phyloP scores from a whole-genome alignment of 306 rosid genomes.

The Glycyrrhiza uralensis region DNA sequence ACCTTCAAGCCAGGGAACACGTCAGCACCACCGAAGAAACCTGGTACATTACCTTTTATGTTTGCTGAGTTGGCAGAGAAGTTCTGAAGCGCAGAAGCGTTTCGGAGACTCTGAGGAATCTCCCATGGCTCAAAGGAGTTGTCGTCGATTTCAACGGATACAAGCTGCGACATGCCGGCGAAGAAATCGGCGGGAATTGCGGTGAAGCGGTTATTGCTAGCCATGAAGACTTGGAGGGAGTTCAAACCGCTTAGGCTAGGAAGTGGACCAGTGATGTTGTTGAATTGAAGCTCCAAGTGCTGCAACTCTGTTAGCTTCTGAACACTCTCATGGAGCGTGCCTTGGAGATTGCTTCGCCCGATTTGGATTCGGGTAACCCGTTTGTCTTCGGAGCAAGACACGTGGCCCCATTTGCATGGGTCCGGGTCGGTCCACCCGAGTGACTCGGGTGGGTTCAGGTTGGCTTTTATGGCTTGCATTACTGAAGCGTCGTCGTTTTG shows the following conservation, averaged over 20 bases:
- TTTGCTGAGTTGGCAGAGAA: constrained; percentile 81
- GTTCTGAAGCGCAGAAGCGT: constrained; percentile 57
- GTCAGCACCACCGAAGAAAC: constrained; percentile 38
- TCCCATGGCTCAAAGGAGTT: constrained; percentile 74
- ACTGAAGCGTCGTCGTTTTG: constrained; percentile 48
- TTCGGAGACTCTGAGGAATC: constrained; percentile 48
- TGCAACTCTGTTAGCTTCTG: constrained; percentile 48
- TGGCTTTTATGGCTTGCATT: constrained; percentile 57
- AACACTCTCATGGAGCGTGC: constrained; percentile 50
- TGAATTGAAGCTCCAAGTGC: constrained; percentile 75
- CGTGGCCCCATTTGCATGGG: constrained; percentile 55
- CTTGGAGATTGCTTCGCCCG: constrained; percentile 52
- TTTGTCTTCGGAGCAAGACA: constrained; percentile 38
- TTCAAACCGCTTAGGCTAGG: constrained; percentile 53
- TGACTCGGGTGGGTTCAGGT: constrained; percentile 39
- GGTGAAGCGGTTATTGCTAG: constrained; percentile 50
- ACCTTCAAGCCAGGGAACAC: constrained; percentile 49
- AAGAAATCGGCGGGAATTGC: constrained; percentile 60
- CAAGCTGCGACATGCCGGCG: constrained; percentile 54
- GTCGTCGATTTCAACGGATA: constrained; percentile 53
- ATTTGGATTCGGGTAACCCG: constrained; percentile 69
- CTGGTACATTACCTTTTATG: constrained; percentile 57
- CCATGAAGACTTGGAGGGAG: constrained; percentile 49
- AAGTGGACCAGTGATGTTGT: constrained; percentile 70
- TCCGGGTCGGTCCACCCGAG: constrained; percentile 67